Evolutionary conservation across 352 stramenopile species (phyloP), one percentile per base, ranked within the genome.

Genomic region (Phytophthora parvispora): DNA sequence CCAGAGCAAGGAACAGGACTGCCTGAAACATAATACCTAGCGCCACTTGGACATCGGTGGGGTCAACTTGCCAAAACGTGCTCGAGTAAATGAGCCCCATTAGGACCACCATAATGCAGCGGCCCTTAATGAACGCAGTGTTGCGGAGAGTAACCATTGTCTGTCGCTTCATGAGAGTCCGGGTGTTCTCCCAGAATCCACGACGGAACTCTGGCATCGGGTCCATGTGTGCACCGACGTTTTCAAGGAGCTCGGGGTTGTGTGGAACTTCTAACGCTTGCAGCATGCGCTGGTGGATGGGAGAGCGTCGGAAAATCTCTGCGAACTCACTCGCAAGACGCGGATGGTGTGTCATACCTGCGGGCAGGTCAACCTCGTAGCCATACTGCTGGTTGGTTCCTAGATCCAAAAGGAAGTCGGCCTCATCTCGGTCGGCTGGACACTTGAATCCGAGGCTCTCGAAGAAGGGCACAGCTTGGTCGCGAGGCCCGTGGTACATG

Each of bases 21-120:
- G 75, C 77, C 53, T 87, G 75, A 67, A 95, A 97, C 9, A 97
- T 65, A 43, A 95, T 74, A 32, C 92, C 89, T 58, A 96, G 71
- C 10, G 91, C 45, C 52, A 83, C 68, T 54, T 80, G 64, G 4
- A 82, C 58, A 10, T 84, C 59, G 36, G 42, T 53, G 18, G 71
- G 73, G 51, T 86, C 74, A 47, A 86, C 64, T 32, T 84, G 63
- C 70, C 75, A 87, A 61, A 89, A 89, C 12, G 71, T 79, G 20
- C 53, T 73, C 12, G 60, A 51, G 66, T 86, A 71, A 20, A 85
- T 57, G 20, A 89, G 60, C 6, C 64, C 78, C 66, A 82, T 75
- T 47, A 84, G 29, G 29, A 82, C 50, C 12, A 83, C 65, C 69
- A 84, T 85, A 53, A 86, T 53, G 31, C 58, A 48, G 36, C 79